Percentiles rank a stretch among this genome's conserved stretches.
Evolutionary conservation across 768 basidiomycete species (phyloP).

Genomic region (Termitomyces sp.): DNA sequence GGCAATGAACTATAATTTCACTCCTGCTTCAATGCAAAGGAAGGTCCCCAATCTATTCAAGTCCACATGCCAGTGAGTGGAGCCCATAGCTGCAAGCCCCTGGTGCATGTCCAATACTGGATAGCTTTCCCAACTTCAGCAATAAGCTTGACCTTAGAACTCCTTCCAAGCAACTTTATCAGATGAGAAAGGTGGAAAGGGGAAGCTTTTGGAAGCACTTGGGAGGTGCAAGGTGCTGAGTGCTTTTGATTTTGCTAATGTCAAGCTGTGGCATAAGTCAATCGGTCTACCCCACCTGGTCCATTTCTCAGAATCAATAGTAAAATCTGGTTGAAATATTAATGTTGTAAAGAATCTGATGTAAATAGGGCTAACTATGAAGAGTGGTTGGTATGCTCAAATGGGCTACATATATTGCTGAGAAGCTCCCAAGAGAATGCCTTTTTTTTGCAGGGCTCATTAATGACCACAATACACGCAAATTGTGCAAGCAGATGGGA

Average conservation of each 20-base stretch:
- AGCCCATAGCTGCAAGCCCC: constrained; percentile 1
- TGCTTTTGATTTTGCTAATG: background rate
- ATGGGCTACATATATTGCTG: background rate
- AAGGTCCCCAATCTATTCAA: background rate
- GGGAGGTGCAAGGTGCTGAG: background rate
- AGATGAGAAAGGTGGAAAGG: background rate
- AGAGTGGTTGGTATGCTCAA: background rate
- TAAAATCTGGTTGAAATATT: background rate
- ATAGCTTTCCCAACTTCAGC: background rate
- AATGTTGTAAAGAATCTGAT: background rate
- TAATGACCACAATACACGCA: too few species aligned
- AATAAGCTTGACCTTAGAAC: background rate
- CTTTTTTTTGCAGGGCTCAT: background rate
- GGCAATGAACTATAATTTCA: constrained; percentile 3
- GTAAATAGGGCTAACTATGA: background rate
- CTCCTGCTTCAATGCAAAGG: background rate
- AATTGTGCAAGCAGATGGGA: too few species aligned
- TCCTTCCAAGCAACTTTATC: background rate
- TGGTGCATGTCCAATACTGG: background rate
- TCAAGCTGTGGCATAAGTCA: background rate
- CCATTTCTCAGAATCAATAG: background rate
- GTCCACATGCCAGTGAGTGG: background rate
- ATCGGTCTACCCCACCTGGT: background rate
- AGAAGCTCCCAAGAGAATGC: background rate
- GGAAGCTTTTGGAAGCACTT: background rate